phyloP scores from a whole-genome alignment of 2,329 filamentous ascomycete species.

The Colletotrichum brevisporum region DNA sequence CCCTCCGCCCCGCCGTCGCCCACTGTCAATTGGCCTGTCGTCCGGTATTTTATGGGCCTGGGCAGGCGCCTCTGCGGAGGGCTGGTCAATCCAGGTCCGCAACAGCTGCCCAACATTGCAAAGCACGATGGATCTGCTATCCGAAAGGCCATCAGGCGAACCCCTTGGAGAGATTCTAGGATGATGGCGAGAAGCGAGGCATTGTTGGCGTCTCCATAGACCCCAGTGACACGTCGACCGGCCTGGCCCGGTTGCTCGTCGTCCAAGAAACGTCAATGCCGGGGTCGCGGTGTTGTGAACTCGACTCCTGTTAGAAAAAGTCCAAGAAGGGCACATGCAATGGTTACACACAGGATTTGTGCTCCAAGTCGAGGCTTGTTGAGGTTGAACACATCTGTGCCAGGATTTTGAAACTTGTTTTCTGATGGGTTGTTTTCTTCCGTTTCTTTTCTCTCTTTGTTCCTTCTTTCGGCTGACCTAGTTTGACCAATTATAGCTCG shows the following conservation, averaged over 20 bases:
- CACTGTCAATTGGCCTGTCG: conserved; percentile 35
- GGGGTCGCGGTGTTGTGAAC: no score
- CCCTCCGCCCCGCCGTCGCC: conserved; percentile 33
- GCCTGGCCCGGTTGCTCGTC: conserved; percentile 20
- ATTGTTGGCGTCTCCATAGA: conserved; percentile 21
- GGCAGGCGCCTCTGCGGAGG: conserved; percentile 27
- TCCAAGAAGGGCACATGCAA: no score
- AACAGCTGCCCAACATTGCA: conserved; percentile 32
- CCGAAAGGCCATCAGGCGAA: conserved; percentile 17
- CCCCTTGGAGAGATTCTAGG: conserved; percentile 10
- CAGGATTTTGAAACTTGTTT: conserved; percentile 1
- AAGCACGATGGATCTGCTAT: conserved; percentile 7
- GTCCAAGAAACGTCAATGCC: conserved; percentile 26
- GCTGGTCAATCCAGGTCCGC: conserved; percentile 17
- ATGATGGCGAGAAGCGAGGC: not conserved
- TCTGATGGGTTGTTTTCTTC: not conserved
- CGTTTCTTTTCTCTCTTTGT: conserved; percentile 13
- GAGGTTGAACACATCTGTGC: not conserved
- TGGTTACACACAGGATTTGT: not conserved
- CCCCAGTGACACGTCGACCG: conserved; percentile 24
- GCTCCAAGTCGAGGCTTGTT: not conserved
- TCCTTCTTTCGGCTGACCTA: conserved; percentile 17
- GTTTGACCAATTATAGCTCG: conserved; percentile 23
- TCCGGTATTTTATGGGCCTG: conserved; percentile 29
- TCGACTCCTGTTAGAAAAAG: no score